A percentile compares a stretch with the other conserved stretches of the same genome.
phyloP scores from a whole-genome alignment of 371 early-diverging fungal species.

The Choanephora cucurbitarum region DNA sequence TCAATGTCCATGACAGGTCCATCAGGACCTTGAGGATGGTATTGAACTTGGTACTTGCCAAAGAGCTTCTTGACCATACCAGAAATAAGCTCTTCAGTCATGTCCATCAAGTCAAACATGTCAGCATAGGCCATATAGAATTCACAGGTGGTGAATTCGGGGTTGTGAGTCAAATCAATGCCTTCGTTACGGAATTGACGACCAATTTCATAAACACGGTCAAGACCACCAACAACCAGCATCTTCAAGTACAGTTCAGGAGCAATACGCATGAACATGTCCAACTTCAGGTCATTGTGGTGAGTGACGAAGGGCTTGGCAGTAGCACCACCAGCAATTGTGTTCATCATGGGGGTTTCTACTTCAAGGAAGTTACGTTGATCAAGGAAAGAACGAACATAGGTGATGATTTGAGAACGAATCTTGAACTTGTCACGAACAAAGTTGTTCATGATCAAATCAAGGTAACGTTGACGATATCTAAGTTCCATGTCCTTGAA shows the following conservation, averaged over 20 bases:
- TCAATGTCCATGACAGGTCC: slow-evolving; percentile 84
- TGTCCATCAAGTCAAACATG: slow-evolving; percentile 94
- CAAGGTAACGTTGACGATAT: slow-evolving; percentile 99
- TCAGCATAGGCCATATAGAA: slow-evolving; percentile 99
- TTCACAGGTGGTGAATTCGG: slow-evolving; percentile 99
- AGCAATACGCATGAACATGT: slow-evolving; percentile 98
- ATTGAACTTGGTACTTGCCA: slow-evolving; percentile 87
- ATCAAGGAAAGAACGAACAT: slow-evolving; percentile 95
- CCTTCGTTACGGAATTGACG: slow-evolving; percentile 99
- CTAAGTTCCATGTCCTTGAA: slow-evolving; percentile 96
- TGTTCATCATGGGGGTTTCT: slow-evolving; percentile 99
- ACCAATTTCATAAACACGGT: slow-evolving; percentile 99
- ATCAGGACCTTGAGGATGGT: slow-evolving; percentile 92
- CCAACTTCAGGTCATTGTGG: slow-evolving; percentile 99
- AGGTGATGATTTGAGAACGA: slow-evolving; percentile 93
- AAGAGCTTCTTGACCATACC: slow-evolving; percentile 92
- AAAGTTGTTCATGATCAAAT: slow-evolving; percentile 98
- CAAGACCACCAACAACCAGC: slow-evolving; percentile 97
- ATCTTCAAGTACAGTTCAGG: slow-evolving; percentile 99
- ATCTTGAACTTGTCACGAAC: slow-evolving; percentile 94
- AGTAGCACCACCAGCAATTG: slow-evolving; percentile 99
- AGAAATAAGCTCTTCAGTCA: slow-evolving; percentile 93
- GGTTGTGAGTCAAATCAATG: slow-evolving; percentile 99
- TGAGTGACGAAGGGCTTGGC: slow-evolving; percentile 99
- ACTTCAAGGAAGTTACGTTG: slow-evolving; percentile 97